Evolutionary conservation across 2,329 filamentous ascomycete genomes (phyloP).

Genomic region (Metarhizium robertsii): DNA sequence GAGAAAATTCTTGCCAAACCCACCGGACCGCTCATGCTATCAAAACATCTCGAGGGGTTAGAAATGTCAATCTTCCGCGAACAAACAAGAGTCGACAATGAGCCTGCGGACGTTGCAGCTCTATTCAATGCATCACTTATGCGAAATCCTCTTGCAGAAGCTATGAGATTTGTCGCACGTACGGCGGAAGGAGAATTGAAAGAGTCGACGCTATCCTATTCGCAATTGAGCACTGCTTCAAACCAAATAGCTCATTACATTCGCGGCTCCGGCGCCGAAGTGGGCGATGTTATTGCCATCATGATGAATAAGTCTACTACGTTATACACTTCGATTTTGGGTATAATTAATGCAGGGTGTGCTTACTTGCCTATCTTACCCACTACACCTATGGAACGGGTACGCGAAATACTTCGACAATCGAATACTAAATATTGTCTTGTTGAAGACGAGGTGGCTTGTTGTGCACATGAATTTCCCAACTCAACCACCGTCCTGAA

Average conservation of each 20-base stretch:
- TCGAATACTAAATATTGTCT: slow-evolving; percentile 41
- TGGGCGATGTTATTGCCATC: slow-evolving; percentile 58
- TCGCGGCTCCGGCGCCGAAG: slow-evolving; percentile 30
- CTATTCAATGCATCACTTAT: slow-evolving; percentile 41
- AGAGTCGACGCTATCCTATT: slow-evolving; percentile 47
- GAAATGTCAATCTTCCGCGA: slow-evolving; percentile 41
- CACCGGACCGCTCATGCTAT: slow-evolving; percentile 7
- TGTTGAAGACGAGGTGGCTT: slow-evolving; percentile 22
- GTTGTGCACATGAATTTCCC: slow-evolving; percentile 7
- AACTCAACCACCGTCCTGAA: slow-evolving; percentile 20
- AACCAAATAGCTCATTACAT: slow-evolving; percentile 55
- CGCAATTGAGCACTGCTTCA: slow-evolving; percentile 50
- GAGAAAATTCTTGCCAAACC: slow-evolving; percentile 19
- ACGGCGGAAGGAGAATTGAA: slow-evolving; percentile 11
- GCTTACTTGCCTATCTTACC: slow-evolving; percentile 75
- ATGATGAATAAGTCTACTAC: slow-evolving; percentile 67
- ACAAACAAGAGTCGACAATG: slow-evolving; percentile 14
- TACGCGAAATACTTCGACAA: slow-evolving; percentile 52
- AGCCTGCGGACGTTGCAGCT: slow-evolving; percentile 3
- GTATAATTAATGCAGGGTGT: slow-evolving; percentile 62
- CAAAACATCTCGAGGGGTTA: slow-evolving; percentile 15
- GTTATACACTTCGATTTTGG: slow-evolving; percentile 67
- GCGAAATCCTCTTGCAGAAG: slow-evolving; percentile 41
- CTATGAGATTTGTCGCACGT: slow-evolving; percentile 53
- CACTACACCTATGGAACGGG: slow-evolving; percentile 54